A percentile compares a stretch with the other conserved stretches of the same genome.
phyloP scores from a whole-genome alignment of 768 basidiomycete species.

The Pholiota conissans region DNA sequence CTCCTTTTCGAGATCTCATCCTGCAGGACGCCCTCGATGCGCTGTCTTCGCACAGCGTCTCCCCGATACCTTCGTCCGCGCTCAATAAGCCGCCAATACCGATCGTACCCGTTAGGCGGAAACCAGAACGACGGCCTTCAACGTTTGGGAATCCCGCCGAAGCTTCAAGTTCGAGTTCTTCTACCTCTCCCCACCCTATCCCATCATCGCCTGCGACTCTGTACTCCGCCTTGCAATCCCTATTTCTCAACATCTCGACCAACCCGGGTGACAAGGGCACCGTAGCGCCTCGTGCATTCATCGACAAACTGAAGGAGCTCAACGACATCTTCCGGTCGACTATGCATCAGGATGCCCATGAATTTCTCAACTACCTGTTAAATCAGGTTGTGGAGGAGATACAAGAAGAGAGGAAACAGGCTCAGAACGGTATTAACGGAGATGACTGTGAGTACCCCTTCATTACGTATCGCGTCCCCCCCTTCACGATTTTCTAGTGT shows the following conservation, averaged over 20 bases:
- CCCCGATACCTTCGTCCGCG: slow-evolving; percentile 20
- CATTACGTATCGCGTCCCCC: slow-evolving; percentile 3
- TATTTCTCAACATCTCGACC: slow-evolving; percentile 81
- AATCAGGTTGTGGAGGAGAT: slow-evolving; percentile 95
- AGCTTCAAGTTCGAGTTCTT: slow-evolving; percentile 24
- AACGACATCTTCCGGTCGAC: slow-evolving; percentile 90
- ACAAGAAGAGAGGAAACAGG: slow-evolving; percentile 62
- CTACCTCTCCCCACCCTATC: slow-evolving; percentile 42
- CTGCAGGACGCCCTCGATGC: slow-evolving; percentile 59
- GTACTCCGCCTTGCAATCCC: slow-evolving; percentile 90
- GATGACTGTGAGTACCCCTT: slow-evolving; percentile 63
- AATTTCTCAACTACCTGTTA: slow-evolving; percentile 92
- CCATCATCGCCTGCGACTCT: slow-evolving; percentile 70
- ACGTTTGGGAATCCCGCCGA: slow-evolving; percentile 24
- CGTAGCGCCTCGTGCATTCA: slow-evolving; percentile 86
- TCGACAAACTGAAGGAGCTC: slow-evolving; percentile 89
- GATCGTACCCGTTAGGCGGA: slow-evolving; percentile 47
- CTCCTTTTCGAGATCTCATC: slow-evolving; percentile 89
- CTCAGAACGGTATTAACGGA: slow-evolving; percentile 36
- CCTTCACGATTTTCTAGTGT: slow-evolving; percentile 41
- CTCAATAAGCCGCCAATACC: slow-evolving; percentile 30
- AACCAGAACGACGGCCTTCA: slow-evolving; percentile 53
- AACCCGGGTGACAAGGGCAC: slow-evolving; percentile 82
- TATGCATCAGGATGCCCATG: slow-evolving; percentile 98
- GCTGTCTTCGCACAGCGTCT: slow-evolving; percentile 38